These are phyloP conservation scores for Cymbopogon citratus DNA, from an alignment of 176 grass and related monocot species.

Conservation along the genomic window DNA sequence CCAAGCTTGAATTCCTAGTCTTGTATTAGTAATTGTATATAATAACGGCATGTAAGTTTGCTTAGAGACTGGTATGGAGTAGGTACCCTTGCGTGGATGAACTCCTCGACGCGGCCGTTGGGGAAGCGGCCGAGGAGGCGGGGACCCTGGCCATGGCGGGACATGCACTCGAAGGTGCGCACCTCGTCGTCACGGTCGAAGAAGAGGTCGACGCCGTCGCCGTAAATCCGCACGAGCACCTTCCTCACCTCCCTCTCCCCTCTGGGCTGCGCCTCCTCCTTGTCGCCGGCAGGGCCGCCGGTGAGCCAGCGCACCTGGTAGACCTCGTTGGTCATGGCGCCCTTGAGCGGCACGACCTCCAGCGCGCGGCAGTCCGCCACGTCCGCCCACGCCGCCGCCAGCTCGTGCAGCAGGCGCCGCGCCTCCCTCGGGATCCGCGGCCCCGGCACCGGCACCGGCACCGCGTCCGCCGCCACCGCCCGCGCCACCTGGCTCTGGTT, in stretches of 20 bases:
- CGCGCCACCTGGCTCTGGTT: slow-evolving; percentile 23
- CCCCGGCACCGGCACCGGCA: neutral
- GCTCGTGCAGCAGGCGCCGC: slow-evolving; percentile 51
- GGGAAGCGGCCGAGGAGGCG: slow-evolving; percentile 78
- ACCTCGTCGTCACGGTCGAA: slow-evolving; percentile 91
- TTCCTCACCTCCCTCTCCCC: slow-evolving; percentile 56
- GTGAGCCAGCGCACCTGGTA: slow-evolving; percentile 80
- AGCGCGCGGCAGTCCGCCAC: slow-evolving; percentile 61
- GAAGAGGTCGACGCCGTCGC: slow-evolving; percentile 86
- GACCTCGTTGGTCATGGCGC: slow-evolving; percentile 97
- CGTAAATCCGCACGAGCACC: slow-evolving; percentile 84
- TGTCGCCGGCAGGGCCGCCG: neutral
- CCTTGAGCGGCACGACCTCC: slow-evolving; percentile 83
- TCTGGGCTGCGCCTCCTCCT: slow-evolving; percentile 5
- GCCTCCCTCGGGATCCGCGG: slow-evolving; percentile 88
- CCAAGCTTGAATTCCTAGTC: neutral
- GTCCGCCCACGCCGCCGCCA: slow-evolving; percentile 70
- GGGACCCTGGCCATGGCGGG: slow-evolving; percentile 86
- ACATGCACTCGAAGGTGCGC: slow-evolving; percentile 95
- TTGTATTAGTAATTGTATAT: neutral
- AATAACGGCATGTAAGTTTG: neutral
- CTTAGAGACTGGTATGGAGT: neutral
- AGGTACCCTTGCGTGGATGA: slow-evolving; percentile 94
- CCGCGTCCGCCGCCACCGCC: neutral
- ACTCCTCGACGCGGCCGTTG: slow-evolving; percentile 97